phyloP scores from a whole-genome alignment of 768 basidiomycete species.

The Rhodotorula diobovata region DNA sequence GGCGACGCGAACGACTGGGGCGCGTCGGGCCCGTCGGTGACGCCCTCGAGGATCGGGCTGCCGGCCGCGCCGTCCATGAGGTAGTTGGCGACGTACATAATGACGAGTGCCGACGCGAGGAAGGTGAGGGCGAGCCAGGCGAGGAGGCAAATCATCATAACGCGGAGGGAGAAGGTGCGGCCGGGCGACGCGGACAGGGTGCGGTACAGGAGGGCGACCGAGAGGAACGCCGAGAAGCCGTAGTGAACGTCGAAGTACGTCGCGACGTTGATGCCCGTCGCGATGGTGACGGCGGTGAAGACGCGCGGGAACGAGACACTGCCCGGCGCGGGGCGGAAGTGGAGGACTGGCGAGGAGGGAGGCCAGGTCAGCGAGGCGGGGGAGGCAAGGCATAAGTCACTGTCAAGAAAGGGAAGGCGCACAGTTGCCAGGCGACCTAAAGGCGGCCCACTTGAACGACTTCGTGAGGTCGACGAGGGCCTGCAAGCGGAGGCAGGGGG shows the following conservation, averaged over 20 bases:
- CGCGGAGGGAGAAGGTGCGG: constrained; percentile 16
- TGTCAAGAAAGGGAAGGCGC: not conserved
- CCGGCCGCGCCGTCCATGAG: not conserved
- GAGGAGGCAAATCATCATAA: constrained; percentile 4
- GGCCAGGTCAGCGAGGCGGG: not conserved
- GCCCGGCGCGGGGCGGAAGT: constrained; percentile 15
- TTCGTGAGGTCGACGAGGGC: constrained; percentile 15
- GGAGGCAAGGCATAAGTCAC: not conserved
- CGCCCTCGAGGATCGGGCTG: constrained; percentile 3
- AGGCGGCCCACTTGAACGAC: constrained; percentile 12
- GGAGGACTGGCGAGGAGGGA: constrained; percentile 6
- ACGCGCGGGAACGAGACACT: constrained; percentile 3
- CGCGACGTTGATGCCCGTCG: constrained; percentile 21
- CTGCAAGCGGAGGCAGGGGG: not conserved
- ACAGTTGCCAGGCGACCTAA: constrained; percentile 14
- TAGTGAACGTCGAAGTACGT: constrained; percentile 7
- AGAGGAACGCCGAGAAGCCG: not conserved
- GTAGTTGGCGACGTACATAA: not conserved
- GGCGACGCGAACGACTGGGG: not conserved
- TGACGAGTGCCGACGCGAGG: not conserved
- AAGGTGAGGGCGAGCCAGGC: constrained; percentile 7
- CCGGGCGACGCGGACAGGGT: not conserved
- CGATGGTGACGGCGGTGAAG: not conserved
- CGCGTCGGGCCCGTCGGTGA: not conserved
- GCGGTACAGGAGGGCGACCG: constrained; percentile 9